phyloP scores from a whole-genome alignment of 148 eudicot genomes.

The Dysphania ambrosioides region DNA sequence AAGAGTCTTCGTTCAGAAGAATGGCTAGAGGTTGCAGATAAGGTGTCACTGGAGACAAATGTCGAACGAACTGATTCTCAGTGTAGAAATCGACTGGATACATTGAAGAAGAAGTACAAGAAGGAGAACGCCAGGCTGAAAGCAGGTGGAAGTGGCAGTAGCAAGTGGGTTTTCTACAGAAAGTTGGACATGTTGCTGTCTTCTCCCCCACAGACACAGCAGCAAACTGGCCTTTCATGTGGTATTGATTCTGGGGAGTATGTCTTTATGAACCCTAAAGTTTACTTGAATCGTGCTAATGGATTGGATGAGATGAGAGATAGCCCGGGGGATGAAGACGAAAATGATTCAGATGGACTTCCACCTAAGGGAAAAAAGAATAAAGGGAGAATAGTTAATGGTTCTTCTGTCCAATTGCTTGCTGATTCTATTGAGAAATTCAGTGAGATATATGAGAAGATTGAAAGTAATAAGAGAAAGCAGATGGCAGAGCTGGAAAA shows the following conservation, averaged over 20 bases:
- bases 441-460: conserved; percentile 58
- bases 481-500: conserved; percentile 64
- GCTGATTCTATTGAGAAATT: conserved; percentile 72
- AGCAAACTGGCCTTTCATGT: conserved; percentile 48
- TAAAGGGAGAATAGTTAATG: conserved; percentile 19
- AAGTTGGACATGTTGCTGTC: conserved; percentile 65
- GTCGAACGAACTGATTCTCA: conserved; percentile 58
- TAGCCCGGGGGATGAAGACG: conserved; percentile 41
- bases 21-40: conserved; percentile 80
- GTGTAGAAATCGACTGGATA: conserved; percentile 69
- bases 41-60: conserved; percentile 51
- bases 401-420: conserved; percentile 46
- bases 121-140: conserved; percentile 48
- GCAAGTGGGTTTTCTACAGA: conserved; percentile 65
- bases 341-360: conserved; percentile 41
- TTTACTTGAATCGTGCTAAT: conserved; percentile 43
- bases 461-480: conserved; percentile 47
- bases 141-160: conserved; percentile 18
- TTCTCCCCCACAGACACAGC: conserved; percentile 40
- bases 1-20: conserved; percentile 69
- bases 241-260: conserved; percentile 62
- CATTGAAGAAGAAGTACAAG: conserved; percentile 75
- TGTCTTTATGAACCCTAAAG: conserved; percentile 47
- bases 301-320: conserved; percentile 66
- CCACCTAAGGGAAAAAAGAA: conserved; percentile 44